A percentile compares a stretch with the other conserved stretches of the same genome.
phyloP scores from a whole-genome alignment of 2,329 filamentous ascomycete species.

The Raffaelea arxii region DNA sequence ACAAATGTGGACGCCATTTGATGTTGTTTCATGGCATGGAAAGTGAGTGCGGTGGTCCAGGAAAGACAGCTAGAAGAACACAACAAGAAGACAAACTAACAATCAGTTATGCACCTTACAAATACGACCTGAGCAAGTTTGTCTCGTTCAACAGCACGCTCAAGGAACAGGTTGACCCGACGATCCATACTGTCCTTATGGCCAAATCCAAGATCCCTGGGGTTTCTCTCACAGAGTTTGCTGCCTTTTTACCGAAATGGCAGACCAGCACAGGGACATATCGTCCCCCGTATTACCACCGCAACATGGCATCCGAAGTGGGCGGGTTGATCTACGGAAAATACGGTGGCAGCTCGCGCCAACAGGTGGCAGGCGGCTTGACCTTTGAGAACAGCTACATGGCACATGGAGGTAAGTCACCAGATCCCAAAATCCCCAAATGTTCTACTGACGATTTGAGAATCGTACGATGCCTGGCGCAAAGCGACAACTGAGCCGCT shows the following conservation, averaged over 20 bases:
- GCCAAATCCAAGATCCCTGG: constrained; percentile 29
- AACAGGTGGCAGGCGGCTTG: constrained; percentile 19
- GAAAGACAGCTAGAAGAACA: no score
- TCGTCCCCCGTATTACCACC: constrained; percentile 56
- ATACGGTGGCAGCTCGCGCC: constrained; percentile 18
- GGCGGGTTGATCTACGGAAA: constrained; percentile 39
- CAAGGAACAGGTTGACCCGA: constrained; percentile 54
- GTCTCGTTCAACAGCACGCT: constrained; percentile 35
- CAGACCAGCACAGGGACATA: constrained; percentile 24
- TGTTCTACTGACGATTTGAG: no score
- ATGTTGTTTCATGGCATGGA: no score
- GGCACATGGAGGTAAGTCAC: constrained; percentile 18
- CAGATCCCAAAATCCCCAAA: neutral
- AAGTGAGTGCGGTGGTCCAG: neutral
- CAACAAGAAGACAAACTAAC: no score
- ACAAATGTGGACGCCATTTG: no score
- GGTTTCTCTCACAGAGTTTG: constrained; percentile 45
- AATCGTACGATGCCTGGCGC: constrained; percentile 22
- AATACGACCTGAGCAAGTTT: constrained; percentile 47
- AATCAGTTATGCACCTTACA: constrained; percentile 47
- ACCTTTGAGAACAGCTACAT: constrained; percentile 25
- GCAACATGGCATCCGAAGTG: constrained; percentile 47
- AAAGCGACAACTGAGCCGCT: constrained; percentile 14
- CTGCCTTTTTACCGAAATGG: constrained; percentile 58
- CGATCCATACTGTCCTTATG: constrained; percentile 55